A percentile compares a stretch with the other conserved stretches of the same genome.
These are phyloP conservation scores for Rhodomyrtus tomentosa DNA, from an alignment of 345 rosid genomes.

Conservation along the genomic window DNA sequence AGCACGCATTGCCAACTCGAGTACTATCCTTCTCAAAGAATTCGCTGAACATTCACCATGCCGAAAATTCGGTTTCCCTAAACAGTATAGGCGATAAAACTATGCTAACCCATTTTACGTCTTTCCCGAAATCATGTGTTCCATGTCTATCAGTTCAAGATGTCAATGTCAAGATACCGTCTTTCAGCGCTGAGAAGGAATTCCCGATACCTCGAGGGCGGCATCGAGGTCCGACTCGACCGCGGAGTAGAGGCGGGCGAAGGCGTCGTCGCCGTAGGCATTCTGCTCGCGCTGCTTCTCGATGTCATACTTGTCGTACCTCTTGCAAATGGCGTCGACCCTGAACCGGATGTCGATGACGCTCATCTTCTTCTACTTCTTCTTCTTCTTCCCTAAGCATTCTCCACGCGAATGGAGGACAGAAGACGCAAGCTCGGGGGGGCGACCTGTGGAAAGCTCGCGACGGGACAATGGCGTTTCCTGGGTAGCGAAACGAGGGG, in stretches of 20 bases:
- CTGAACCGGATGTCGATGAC: constrained; percentile 59
- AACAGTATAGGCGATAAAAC: not conserved
- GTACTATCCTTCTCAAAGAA: not conserved
- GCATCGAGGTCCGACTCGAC: constrained; percentile 48
- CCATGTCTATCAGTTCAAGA: not conserved
- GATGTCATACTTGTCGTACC: constrained; percentile 63
- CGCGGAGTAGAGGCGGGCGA: constrained; percentile 40
- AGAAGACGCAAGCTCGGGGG: not conserved
- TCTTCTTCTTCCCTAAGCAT: not conserved
- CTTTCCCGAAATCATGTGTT: not conserved
- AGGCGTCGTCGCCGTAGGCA: constrained; percentile 60
- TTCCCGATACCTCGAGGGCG: constrained; percentile 24
- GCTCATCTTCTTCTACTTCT: constrained; percentile 19
- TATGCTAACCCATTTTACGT: not conserved
- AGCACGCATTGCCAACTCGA: not conserved
- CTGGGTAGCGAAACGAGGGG: constrained; percentile 10
- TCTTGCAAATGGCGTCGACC: constrained; percentile 75
- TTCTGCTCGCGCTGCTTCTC: constrained; percentile 51
- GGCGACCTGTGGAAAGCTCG: not conserved
- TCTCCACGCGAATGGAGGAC: not conserved
- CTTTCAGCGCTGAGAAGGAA: not conserved
- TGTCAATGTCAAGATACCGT: not conserved
- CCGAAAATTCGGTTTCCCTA: not conserved
- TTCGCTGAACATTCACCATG: not conserved
- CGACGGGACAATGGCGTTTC: not conserved